Evolutionary conservation across 306 rosid species (phyloP), one percentile per base, ranked within the genome.

Genomic region (Cotoneaster glaucophyllus): DNA sequence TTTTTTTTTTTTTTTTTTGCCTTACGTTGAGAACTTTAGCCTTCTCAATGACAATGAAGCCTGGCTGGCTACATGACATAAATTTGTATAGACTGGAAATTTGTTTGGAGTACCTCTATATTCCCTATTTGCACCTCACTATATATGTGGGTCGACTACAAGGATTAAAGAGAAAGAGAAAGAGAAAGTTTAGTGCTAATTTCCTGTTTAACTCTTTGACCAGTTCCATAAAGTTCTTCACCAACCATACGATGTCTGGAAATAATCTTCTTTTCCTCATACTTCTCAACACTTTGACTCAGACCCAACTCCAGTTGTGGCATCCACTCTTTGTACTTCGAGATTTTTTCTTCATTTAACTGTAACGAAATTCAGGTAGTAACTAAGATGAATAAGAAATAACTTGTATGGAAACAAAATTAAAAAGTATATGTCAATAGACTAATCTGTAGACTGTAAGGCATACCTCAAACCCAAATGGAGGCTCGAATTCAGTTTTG

Each of bases 141-240:
- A 13, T 13, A 14, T 45, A 4, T 45, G 52, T 45, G 52, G 18
- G 53, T 48, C 53, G 53, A 48, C 8, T 5, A 53, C 45, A 70
- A 77, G 25, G n/a, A 58, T 39, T 58, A 73, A 61, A 77, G 86
- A 59, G 96, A 88, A 56, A 77, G 86, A 59, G 96, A 88, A 56
- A 92, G 97, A 44, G 97, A 85, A 73, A 90, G 96, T 69, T 84
- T 83, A 2, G 96, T 90, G 86, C 81, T 81, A 82, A 88, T 86
- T 79, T 86, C 90, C 53, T 86, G 83, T 53, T 34, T 48, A 75
- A 75, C 71, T 80, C 45, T 64, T 58, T 69, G 57, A 0, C 45
- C 45, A 31, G 75, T 74, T 80, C 69, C 71, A 61, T 59, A 68
- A 69, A 26, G 45, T 58, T 67, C 70, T 67, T 79, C 82, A 52